These are phyloP conservation scores for Coleophoma crateriformis DNA, from an alignment of 2,329 filamentous ascomycete species.

Conservation along the genomic window DNA sequence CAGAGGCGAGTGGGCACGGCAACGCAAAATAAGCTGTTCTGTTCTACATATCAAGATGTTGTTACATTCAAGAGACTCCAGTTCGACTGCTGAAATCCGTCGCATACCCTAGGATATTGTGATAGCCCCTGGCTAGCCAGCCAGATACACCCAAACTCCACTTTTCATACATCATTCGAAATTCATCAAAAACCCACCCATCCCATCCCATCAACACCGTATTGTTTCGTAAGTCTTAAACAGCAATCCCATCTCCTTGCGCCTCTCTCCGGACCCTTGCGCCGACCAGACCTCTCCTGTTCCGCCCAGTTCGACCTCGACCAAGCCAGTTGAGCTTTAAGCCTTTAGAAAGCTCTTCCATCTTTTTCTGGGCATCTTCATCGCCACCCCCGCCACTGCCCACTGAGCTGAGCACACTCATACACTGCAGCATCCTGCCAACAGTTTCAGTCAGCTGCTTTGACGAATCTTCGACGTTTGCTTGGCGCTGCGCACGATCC, in stretches of 20 bases:
- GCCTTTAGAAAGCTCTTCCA: constrained; percentile 78
- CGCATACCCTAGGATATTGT: too few relatives aligned
- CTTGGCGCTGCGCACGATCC: constrained; percentile 31
- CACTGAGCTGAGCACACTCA: constrained; percentile 80
- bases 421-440: constrained; percentile 91
- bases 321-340: constrained; percentile 97
- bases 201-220: too few relatives aligned
- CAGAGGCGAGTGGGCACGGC: too few relatives aligned
- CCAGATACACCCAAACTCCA: too few relatives aligned
- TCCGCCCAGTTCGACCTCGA: constrained; percentile 79
- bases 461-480: constrained; percentile 55
- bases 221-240: not conserved
- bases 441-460: constrained; percentile 90
- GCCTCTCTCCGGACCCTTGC: constrained; percentile 19
- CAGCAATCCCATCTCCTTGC: constrained; percentile 2
- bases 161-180: too few relatives aligned
- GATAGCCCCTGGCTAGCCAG: too few relatives aligned
- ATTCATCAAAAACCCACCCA: too few relatives aligned
- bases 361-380: constrained; percentile 70
- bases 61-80: too few relatives aligned
- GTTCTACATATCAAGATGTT: too few relatives aligned
- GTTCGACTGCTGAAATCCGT: too few relatives aligned
- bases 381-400: constrained; percentile 36
- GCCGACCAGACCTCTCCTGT: constrained; percentile 77
- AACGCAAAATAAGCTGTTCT: too few relatives aligned